Percentiles rank a stretch among this genome's conserved stretches.
These are phyloP conservation scores for Microsporum audouinii DNA, from an alignment of 2,329 filamentous ascomycete species.

Conservation along the genomic window DNA sequence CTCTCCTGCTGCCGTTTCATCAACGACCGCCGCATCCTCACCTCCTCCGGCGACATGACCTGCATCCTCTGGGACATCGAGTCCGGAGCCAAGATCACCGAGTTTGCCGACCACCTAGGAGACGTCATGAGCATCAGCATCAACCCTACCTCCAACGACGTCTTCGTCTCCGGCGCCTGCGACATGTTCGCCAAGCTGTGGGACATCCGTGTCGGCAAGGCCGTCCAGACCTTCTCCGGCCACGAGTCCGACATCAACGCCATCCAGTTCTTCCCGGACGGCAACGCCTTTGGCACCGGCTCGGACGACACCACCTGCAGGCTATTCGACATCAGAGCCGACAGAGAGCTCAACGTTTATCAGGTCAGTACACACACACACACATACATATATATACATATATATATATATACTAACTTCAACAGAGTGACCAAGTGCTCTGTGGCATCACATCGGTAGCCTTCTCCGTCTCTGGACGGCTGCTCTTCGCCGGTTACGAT, in stretches of 20 bases:
- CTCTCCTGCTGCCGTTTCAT: slow-evolving; percentile 98
- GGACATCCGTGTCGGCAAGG: slow-evolving; percentile 97
- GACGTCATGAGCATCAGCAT: slow-evolving; percentile 99
- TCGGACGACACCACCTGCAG: slow-evolving; percentile 96
- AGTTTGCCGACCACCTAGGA: slow-evolving; percentile 95
- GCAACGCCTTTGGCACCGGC: slow-evolving; percentile 94
- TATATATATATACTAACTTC: slow-evolving; percentile 6
- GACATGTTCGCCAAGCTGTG: slow-evolving; percentile 97
- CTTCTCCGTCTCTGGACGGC: slow-evolving; percentile 87
- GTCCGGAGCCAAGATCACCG: slow-evolving; percentile 90
- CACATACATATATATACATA: neutral
- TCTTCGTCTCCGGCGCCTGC: slow-evolving; percentile 97
- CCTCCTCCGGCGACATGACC: slow-evolving; percentile 97
- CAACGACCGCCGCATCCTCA: slow-evolving; percentile 94
- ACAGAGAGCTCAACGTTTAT: slow-evolving; percentile 63
- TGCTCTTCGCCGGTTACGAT: slow-evolving; percentile 95
- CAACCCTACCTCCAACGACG: slow-evolving; percentile 97
- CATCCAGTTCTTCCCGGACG: slow-evolving; percentile 98
- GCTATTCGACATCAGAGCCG: slow-evolving; percentile 93
- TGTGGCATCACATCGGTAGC: slow-evolving; percentile 98
- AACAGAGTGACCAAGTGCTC: slow-evolving; percentile 85
- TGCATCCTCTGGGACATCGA: slow-evolving; percentile 99
- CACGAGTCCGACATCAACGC: slow-evolving; percentile 99
- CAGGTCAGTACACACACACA: slow-evolving; percentile 39
- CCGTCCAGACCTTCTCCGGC: slow-evolving; percentile 94